These are phyloP conservation scores for Sicyos edulis DNA, from an alignment of 306 rosid genomes.

Conservation along the genomic window DNA sequence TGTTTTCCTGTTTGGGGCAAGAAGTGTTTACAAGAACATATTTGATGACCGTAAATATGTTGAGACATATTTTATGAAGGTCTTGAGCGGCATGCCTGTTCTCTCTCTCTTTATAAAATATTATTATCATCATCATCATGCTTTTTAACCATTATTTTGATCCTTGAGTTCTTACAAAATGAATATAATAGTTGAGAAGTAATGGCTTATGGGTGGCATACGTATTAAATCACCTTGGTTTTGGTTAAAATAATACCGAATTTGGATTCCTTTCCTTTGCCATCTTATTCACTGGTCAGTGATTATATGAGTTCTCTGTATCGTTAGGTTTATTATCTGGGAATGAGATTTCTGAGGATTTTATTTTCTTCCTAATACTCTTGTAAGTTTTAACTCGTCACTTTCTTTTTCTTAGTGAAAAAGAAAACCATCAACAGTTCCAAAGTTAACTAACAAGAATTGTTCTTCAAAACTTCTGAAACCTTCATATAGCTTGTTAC, in stretches of 20 bases:
- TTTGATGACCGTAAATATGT: slow-evolving; percentile 96
- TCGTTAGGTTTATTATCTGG: no score
- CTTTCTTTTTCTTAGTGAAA: background rate
- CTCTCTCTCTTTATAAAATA: background rate
- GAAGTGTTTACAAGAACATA: slow-evolving; percentile 88
- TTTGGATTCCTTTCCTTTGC: background rate
- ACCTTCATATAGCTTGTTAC: background rate
- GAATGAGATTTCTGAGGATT: background rate
- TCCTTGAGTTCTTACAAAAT: background rate
- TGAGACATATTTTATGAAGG: slow-evolving; percentile 94
- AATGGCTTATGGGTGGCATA: background rate
- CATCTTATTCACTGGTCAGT: background rate
- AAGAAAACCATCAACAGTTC: no score
- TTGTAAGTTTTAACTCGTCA: background rate
- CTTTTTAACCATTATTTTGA: background rate
- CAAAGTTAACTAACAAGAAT: background rate
- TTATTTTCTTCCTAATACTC: background rate
- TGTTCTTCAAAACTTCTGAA: background rate
- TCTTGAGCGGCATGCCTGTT: slow-evolving; percentile 26
- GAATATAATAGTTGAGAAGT: no score
- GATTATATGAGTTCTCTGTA: background rate
- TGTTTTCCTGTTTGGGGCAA: slow-evolving; percentile 81
- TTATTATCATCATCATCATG: background rate
- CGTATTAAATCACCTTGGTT: background rate
- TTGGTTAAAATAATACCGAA: background rate